A percentile compares a stretch with the other conserved stretches of the same genome.
Conservation (phyloP, 495 filamentous ascomycete species). For the Aspergillus incahuasiensis region DNA sequence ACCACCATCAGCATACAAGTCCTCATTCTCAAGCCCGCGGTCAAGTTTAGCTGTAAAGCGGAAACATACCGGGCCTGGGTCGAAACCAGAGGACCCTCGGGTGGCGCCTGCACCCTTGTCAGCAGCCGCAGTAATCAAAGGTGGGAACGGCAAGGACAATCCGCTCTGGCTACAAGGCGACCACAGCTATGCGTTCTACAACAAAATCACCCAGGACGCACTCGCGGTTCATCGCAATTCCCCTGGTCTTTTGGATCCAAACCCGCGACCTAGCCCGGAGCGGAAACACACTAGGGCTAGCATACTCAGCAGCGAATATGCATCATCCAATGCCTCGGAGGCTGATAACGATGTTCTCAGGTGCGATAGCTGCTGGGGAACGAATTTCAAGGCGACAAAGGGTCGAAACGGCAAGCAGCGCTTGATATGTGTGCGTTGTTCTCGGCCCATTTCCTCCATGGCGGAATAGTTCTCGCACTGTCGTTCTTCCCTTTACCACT, state of each 20-base stretch:
- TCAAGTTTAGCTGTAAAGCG: slow-evolving; percentile 15
- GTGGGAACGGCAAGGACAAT: slow-evolving; percentile 30
- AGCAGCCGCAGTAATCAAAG: slow-evolving; percentile 14
- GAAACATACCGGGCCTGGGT: slow-evolving; percentile 5
- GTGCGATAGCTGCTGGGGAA: slow-evolving; percentile 47
- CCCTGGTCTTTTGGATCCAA: slow-evolving; percentile 27
- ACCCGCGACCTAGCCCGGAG: slow-evolving; percentile 19
- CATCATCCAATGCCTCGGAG: slow-evolving; percentile 32
- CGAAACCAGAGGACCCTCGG: background rate
- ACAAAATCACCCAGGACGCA: slow-evolving; percentile 43
- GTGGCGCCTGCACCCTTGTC: background rate
- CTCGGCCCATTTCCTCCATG: slow-evolving; percentile 18
- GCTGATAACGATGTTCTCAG: slow-evolving; percentile 41
- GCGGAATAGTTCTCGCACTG: background rate
- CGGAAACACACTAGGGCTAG: slow-evolving; percentile 36
- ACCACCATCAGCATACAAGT: slow-evolving; percentile 31
- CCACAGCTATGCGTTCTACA: slow-evolving; percentile 52
- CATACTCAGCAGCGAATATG: slow-evolving; percentile 44
- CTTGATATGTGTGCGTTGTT: slow-evolving; percentile 51
- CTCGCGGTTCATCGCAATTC: slow-evolving; percentile 30
- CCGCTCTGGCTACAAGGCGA: slow-evolving; percentile 50
- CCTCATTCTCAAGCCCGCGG: slow-evolving; percentile 25
- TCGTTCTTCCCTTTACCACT: background rate
- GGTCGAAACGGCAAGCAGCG: slow-evolving; percentile 42
- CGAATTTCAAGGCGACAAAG: slow-evolving; percentile 49